Evolutionary conservation across 202 grass and related monocot genomes (phyloP), one percentile per base, ranked within the genome.

Genomic region (Hordeum pubiflorum): DNA sequence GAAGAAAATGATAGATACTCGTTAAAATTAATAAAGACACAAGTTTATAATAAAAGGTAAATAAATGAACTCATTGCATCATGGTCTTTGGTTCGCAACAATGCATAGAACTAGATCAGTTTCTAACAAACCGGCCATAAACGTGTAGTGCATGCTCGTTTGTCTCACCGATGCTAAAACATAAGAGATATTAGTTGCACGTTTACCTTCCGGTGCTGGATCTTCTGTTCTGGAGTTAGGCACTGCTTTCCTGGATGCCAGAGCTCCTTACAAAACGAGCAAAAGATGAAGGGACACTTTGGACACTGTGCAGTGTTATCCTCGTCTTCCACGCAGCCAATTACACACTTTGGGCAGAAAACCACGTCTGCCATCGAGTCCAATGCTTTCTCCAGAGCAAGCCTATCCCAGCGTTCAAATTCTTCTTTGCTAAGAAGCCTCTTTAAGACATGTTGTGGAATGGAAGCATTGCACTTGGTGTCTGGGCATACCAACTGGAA

Each of bases 401-500:
- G 10, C 65, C 36, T 69, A 23, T 69, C 65, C 36, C 65, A 69
- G 12, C 37, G 65, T 41, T 69, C 65, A 8, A 69, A 69, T 14
- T 69, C 65, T 41, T 69, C 65, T 23, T 23, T 2, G 20, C 65
- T 22, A 2, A 69, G 65, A 23, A 69, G 36, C 65, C 37, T 3
- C 20, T 69, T 69, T 14, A 69, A 3, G 10, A 24, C 38, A 57
- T 66, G 62, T 11, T 88, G 93, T 21, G 93, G 88, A 75, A 97
- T 70, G 4, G 85, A 77, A 43, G 40, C 55, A n/a, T 77, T 83
- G 59, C 93, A 97, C 71, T 91, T 93, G 37, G 58, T 56, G 65
- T 79, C 74, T 78, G 81, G 90, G 54, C 90, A 97, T 41, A 85
- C 68, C 76, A 97, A 67, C 74, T 97, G 86, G 72, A 91, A 92